Percentiles rank a stretch among this genome's conserved stretches.
Conservation (phyloP, 1,139 yeast species). For the Scheffersomyces insectosa region DNA sequence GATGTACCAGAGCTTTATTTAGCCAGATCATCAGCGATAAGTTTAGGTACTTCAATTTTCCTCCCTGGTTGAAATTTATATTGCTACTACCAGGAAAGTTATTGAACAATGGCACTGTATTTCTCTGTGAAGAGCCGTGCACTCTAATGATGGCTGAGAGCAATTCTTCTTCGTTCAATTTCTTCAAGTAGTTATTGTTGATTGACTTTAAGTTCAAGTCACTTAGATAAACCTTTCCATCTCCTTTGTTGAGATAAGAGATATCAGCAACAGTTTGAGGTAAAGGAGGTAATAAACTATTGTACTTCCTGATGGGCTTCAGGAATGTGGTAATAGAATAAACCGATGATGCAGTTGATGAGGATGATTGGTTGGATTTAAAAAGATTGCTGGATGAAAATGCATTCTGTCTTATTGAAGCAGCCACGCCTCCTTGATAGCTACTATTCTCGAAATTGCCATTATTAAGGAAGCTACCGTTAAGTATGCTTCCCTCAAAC, state of each 20-base stretch:
- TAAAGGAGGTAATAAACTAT: conserved; percentile 40
- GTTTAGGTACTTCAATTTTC: conserved; percentile 31
- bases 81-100: neutral
- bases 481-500: conserved; percentile 5
- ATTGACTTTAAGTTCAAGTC: conserved; percentile 43
- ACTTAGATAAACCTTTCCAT: conserved; percentile 43
- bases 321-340: conserved; percentile 31
- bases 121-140: conserved; percentile 9
- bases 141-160: conserved; percentile 29
- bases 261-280: conserved; percentile 29
- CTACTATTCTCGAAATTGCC: conserved; percentile 4
- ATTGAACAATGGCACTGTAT: neutral
- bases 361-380: conserved; percentile 7
- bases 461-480: neutral
- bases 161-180: conserved; percentile 40
- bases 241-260: conserved; percentile 33
- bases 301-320: conserved; percentile 32
- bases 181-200: conserved; percentile 31
- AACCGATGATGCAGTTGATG: conserved; percentile 33
- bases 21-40: conserved; percentile 56
- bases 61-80: conserved; percentile 3
- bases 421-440: neutral
- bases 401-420: neutral
- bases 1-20: conserved; percentile 39
- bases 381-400: neutral